Evolutionary conservation across 2,329 filamentous ascomycete genomes (phyloP), one percentile per base, ranked within the genome.

Genomic region (Scopulariopsis brevicaulis): DNA sequence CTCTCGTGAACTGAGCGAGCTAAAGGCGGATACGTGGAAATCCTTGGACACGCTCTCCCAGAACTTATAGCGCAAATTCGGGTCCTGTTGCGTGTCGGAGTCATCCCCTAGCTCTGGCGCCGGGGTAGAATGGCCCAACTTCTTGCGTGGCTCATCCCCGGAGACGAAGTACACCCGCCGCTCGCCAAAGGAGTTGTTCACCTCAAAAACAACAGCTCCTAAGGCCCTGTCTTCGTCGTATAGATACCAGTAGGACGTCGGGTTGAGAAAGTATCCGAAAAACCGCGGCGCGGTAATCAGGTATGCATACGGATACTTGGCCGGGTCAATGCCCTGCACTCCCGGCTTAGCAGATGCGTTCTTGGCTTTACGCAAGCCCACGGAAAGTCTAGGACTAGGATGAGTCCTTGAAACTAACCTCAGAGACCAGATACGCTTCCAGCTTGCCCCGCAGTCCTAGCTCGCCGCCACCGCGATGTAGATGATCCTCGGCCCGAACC

Each of bases 21-120:
- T 91, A 74, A 91, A 91, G 0, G 85, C 85, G 1, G 86, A 90
- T 20, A 90, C 85, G 65, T 90, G 87, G 62, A 91, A 89, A 62
- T 89, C 86, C 63, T 92, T 91, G 6, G 72, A 68, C 81, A 83
- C 88, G 0, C 71, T 54, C 48, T 54, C 20, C 7, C 53, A 46
- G 34, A 58, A 35, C 11, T 32, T 35, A 11, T 14, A 37, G 12
- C 11, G 57, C 22, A 22, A 4, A 7, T 22, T 24, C 14, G 8
- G 46, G n/a, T 22, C 22, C 6, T 10, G 18, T 50, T 50, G 46
- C n/a, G 20, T 3, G 18, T 22, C 20, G 46, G 20, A 22, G 46
- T 3, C 20, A 10, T 5, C 46, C 11, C 10, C 20, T 12, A 20
- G 14, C 22, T 50, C 46, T 11, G 46, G 3, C n/a, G 22, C 6